Conservation (phyloP, 2,329 filamentous ascomycete species). For the Aschersonia sp. region DNA sequence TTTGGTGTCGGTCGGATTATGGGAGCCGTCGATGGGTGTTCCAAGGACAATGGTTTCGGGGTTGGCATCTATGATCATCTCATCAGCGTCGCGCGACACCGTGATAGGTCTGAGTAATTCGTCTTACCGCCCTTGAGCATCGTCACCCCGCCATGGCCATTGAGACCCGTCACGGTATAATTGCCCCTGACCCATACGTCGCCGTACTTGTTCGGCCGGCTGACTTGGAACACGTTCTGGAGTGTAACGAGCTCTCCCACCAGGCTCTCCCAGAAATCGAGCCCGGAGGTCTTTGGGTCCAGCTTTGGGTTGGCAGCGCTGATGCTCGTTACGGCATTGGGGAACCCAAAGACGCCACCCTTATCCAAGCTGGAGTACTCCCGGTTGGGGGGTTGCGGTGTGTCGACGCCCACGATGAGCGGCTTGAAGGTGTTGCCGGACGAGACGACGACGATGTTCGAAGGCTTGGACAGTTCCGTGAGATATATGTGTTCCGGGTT, state of each 20-base stretch:
- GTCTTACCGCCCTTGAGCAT: conserved; percentile 36
- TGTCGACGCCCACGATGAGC: conserved; percentile 45
- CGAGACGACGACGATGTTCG: conserved; percentile 36
- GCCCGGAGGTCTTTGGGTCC: conserved; percentile 44
- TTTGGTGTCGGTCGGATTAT: conserved; percentile 42
- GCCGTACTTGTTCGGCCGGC: conserved; percentile 47
- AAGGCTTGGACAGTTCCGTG: conserved; percentile 45
- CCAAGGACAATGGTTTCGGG: conserved; percentile 55
- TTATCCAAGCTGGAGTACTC: conserved; percentile 47
- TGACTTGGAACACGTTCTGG: conserved; percentile 37
- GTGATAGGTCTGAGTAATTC: not conserved
- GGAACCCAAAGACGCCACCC: conserved; percentile 50
- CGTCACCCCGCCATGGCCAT: conserved; percentile 49
- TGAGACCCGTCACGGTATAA: conserved; percentile 48
- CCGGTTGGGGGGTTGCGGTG: conserved; percentile 41
- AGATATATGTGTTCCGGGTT: conserved; percentile 42
- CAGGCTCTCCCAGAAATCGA: conserved; percentile 63
- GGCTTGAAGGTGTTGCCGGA: conserved; percentile 38
- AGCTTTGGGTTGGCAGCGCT: conserved; percentile 45
- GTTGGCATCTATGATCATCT: conserved; percentile 38
- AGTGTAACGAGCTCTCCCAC: conserved; percentile 54
- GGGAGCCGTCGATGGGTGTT: conserved; percentile 47
- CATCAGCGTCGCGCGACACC: not conserved
- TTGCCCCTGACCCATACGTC: conserved; percentile 56
- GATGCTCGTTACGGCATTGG: conserved; percentile 44